These are phyloP conservation scores for Isatis tinctoria DNA, from an alignment of 345 rosid species.

Conservation along the genomic window DNA sequence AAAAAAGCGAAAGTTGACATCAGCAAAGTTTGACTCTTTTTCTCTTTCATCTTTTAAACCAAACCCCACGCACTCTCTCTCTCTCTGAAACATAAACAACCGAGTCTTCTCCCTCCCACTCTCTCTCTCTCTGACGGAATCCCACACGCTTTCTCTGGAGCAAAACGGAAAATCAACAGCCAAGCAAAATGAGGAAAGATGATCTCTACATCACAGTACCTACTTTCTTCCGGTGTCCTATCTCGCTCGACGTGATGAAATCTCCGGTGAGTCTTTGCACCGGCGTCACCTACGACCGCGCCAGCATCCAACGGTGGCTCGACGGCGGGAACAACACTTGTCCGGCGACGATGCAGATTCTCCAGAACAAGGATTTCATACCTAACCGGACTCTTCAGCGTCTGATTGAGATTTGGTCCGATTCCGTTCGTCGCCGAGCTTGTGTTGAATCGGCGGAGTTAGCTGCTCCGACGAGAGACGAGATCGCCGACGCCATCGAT, in stretches of 20 bases:
- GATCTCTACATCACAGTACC: slow-evolving; percentile 70
- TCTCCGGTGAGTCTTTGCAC: slow-evolving; percentile 96
- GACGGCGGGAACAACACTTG: slow-evolving; percentile 85
- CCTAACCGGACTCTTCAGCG: slow-evolving; percentile 82
- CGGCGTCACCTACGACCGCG: slow-evolving; percentile 94
- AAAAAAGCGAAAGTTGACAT: slow-evolving; percentile 40
- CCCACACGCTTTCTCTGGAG: slow-evolving; percentile 17
- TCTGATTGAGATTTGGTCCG: slow-evolving; percentile 79
- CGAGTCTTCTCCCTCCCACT: background rate
- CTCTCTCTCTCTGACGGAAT: slow-evolving; percentile 22
- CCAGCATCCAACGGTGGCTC: slow-evolving; percentile 88
- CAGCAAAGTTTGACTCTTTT: slow-evolving; percentile 59
- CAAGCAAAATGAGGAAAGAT: slow-evolving; percentile 46
- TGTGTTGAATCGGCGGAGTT: slow-evolving; percentile 18
- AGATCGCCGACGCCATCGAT: slow-evolving; percentile 35
- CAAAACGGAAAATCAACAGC: slow-evolving; percentile 28
- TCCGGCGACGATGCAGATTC: slow-evolving; percentile 95
- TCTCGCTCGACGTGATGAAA: slow-evolving; percentile 85
- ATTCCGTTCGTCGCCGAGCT: slow-evolving; percentile 39
- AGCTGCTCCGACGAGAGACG: slow-evolving; percentile 34
- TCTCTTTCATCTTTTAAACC: slow-evolving; percentile 48
- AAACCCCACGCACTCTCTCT: slow-evolving; percentile 32
- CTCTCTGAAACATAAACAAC: slow-evolving; percentile 32
- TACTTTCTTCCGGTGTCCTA: slow-evolving; percentile 81
- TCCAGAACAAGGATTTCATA: slow-evolving; percentile 59